Base-by-base conservation (phyloP, 192 early-diverging fungal genomes). In the Ramicandelaber brevisporus region DNA sequence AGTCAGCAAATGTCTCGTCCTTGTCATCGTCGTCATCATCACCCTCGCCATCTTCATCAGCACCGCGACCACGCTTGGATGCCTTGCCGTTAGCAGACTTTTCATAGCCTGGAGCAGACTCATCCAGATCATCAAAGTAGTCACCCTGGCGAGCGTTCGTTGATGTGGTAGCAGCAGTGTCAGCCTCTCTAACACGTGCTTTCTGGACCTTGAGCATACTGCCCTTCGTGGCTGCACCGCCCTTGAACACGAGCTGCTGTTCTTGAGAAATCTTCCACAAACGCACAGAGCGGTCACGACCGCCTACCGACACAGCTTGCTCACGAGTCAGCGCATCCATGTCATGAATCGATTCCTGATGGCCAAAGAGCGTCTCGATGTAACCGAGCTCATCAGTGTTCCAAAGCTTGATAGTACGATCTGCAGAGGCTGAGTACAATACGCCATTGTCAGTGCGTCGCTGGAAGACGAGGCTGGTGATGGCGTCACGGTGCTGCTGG, bases 231-330 rank as follows among this genome's bases (percentile, higher is more conserved):
- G 50, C 25, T 10, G 58, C 48, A 3, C 83, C 85, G 17, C 69
- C 83, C 15, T 84, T 61, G 49, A 81, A 99, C 5, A 95, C 78
- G 13, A 95, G 43, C 53, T 95, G 89, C 9, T 72, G 63, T 30
- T 93, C 87, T 27, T 99, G 86, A 13, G 76, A 65, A 38, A 95
- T 78, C 50, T 92, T 90, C 89, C 89, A 99, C 33, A 93, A 41
- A 25, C 93, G 59, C 7, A 70, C 59, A 5, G 87, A 86, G 25
- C 72, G 67, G 49, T 99, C 93, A 18, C 93, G 66, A 6, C 74
- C 61, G 9, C 93, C 93, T 4, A 67, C 56, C 6, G 93, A 77
- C 4, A 99, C 58, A 36, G 88, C 93, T 14, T 81, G 66, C 46
- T 96, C 93, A 21, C 70, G 58, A n/a, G 60, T 55, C 47, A 96